These are phyloP conservation scores for Chlamydomonas urium DNA, from an alignment of 139 green algal species.

Conservation along the genomic window DNA sequence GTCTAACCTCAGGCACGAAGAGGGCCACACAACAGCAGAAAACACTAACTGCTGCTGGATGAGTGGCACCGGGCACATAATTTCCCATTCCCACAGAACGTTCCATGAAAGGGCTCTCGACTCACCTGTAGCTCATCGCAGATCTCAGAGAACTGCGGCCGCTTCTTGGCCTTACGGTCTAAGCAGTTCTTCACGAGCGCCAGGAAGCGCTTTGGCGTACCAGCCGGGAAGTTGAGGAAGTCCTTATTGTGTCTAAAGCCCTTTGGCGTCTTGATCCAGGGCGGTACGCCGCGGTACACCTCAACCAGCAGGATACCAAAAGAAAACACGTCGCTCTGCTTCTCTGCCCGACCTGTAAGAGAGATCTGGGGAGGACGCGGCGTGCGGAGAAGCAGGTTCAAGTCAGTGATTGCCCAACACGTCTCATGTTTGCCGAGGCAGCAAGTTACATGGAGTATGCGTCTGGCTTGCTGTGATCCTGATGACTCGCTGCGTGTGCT, in stretches of 20 bases:
- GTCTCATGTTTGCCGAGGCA: not conserved
- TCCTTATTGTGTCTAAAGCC: not conserved
- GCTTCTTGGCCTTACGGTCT: not conserved
- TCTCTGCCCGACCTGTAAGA: not conserved
- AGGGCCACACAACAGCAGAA: no score
- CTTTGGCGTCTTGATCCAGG: not conserved
- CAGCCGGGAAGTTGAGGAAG: not conserved
- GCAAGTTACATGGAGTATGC: not conserved
- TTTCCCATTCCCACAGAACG: no score
- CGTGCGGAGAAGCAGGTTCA: not conserved
- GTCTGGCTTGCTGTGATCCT: not conserved
- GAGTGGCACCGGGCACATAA: no score
- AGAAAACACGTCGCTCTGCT: constrained; percentile 5
- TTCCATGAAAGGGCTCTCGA: no score
- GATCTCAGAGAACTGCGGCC: not conserved
- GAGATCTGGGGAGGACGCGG: not conserved
- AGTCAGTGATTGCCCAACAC: not conserved
- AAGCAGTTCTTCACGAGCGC: not conserved
- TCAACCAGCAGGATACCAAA: constrained; percentile 5
- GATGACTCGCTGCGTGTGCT: not conserved
- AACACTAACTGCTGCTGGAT: no score
- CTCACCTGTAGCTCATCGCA: no score
- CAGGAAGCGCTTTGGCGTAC: not conserved
- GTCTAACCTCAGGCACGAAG: no score
- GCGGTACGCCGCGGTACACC: not conserved